Percentiles rank a stretch among this genome's conserved stretches.
phyloP scores from a whole-genome alignment of 176 grass and related monocot genomes.

The Aegilops umbellulata region DNA sequence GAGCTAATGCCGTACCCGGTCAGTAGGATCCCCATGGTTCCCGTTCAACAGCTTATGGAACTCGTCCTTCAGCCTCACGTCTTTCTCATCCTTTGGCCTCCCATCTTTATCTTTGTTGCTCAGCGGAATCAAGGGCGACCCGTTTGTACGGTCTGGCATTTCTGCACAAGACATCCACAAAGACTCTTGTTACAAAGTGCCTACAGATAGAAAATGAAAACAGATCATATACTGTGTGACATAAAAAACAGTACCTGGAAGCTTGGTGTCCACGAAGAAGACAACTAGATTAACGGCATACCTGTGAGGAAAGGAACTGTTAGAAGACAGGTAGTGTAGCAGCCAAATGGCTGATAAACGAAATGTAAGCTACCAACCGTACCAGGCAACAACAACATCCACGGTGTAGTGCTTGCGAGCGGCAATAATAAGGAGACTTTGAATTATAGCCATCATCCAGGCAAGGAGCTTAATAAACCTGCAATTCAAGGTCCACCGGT shows the following conservation, averaged over 20 bases:
- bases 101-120: slow-evolving; percentile 64
- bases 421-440: slow-evolving; percentile 85
- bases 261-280: slow-evolving; percentile 88
- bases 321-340: background rate
- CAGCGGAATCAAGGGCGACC: slow-evolving; percentile 64
- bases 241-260: slow-evolving; percentile 59
- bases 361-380: background rate
- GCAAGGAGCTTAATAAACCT: slow-evolving; percentile 82
- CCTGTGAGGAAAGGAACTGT: slow-evolving; percentile 34
- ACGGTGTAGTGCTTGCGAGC: slow-evolving; percentile 97
- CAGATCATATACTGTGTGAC: background rate
- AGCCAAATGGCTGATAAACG: background rate
- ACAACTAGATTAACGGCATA: slow-evolving; percentile 96
- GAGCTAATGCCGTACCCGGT: slow-evolving; percentile 52
- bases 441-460: slow-evolving; percentile 74
- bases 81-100: slow-evolving; percentile 71
- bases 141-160: slow-evolving; percentile 78
- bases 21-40: slow-evolving; percentile 71
- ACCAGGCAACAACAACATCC: slow-evolving; percentile 96
- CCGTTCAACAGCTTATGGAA: slow-evolving; percentile 81
- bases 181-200: background rate
- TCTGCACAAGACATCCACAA: slow-evolving; percentile 39
- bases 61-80: slow-evolving; percentile 68
- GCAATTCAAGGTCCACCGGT: background rate
- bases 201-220: background rate